Evolutionary conservation across 2,329 filamentous ascomycete genomes (phyloP), one percentile per base, ranked within the genome.

Genomic region (Colletotrichum siamense): DNA sequence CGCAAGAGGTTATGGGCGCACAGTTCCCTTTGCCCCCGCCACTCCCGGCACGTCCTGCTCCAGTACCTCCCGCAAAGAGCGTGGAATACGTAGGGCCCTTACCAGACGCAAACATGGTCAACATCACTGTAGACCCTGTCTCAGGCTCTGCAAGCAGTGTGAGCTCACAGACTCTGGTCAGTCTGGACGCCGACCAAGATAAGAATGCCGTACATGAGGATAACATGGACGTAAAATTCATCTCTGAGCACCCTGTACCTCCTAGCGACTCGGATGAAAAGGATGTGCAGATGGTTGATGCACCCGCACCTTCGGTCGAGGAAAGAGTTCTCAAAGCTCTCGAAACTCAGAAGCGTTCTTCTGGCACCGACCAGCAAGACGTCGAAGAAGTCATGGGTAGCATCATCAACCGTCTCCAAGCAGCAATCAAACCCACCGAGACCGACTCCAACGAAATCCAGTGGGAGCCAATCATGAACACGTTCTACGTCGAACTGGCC

Each of bases 331-430:
- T 83, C 62, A 86, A 81, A 71, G 88, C 85, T 7, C 85, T 87
- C 30, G 88, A 87, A 79, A 86, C 85, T 80, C 87, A 86, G 81
- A 86, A 86, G 71, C 78, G 87, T 80, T 86, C 85, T 36, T 88
- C 88, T 12, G 89, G 89, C 4, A 91, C 89, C 1, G 88, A 95
- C 39, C 97, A 99, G 82, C 96, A 99, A 85, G 97, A 99, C 85
- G 96, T 98, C 6, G 96, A 96, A 15, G 97, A 99, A 84, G 96
- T 98, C 62, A 96, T 98, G 87, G 95, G 95, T 75, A 97, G 96
- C 81, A 95, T 98, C 30, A 92, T 98, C 75, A 96, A 96, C 81
- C 94, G 97, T 67, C 88, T 98, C n/a, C 95, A 97, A 81, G 96
- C 95, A 69, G 96, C 96, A 4, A 96, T 99, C 81, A 93, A 91